A percentile compares a stretch with the other conserved stretches of the same genome.
phyloP scores from a whole-genome alignment of 768 basidiomycete species.

The Leccinum arenicola region DNA sequence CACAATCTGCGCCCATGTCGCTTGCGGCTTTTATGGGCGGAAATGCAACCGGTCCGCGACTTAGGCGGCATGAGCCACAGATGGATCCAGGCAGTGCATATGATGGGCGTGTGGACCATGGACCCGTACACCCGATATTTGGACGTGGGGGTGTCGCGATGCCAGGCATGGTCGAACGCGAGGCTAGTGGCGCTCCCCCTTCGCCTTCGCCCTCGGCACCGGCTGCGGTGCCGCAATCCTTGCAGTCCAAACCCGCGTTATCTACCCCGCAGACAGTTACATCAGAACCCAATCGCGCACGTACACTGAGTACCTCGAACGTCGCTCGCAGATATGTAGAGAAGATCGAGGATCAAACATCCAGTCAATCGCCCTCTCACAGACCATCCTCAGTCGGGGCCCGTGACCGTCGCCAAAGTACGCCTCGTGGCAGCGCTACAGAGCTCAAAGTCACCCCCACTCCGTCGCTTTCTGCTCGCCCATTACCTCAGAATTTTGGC shows the following conservation, averaged over 20 bases:
- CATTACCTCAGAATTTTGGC: conserved; percentile 21
- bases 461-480: conserved; percentile 13
- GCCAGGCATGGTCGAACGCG: conserved; percentile 57
- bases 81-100: conserved; percentile 65
- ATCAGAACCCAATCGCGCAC: conserved; percentile 22
- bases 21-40: conserved; percentile 84
- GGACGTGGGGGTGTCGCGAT: conserved; percentile 73
- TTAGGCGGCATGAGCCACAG: conserved; percentile 73
- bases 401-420: conserved; percentile 53
- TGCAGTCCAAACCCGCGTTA: background rate
- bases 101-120: conserved; percentile 52
- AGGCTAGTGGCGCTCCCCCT: conserved; percentile 3
- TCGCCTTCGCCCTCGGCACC: conserved; percentile 7
- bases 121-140: conserved; percentile 70
- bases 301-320: conserved; percentile 36
- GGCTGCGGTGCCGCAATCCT: conserved; percentile 2
- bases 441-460: conserved; percentile 18
- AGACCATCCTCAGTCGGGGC: conserved; percentile 22
- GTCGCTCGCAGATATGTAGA: conserved; percentile 35
- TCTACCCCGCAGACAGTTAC: conserved; percentile 5
- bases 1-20: conserved; percentile 54
- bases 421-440: conserved; percentile 31
- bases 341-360: conserved; percentile 37
- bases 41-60: conserved; percentile 66
- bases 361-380: conserved; percentile 33